A percentile compares a stretch with the other conserved stretches of the same genome.
Evolutionary conservation across 2,329 filamentous ascomycete genomes (phyloP).

Genomic region (Beauveria sp.): DNA sequence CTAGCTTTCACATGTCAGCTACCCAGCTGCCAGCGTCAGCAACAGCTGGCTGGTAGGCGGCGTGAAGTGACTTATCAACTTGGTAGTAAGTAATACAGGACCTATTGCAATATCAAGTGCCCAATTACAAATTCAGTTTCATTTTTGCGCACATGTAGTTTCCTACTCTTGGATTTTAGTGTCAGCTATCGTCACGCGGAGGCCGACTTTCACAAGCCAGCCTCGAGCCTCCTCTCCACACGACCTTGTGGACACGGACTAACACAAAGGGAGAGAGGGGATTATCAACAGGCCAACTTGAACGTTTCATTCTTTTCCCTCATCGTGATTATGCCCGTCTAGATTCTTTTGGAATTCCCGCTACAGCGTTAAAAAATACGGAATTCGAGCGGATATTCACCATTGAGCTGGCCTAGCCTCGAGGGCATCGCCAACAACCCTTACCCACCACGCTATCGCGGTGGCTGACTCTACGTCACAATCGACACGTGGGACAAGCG

Average conservation of each 20-base stretch:
- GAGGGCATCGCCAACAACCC: neutral
- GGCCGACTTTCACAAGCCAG: constrained; percentile 4
- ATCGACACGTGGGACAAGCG: constrained; percentile 1
- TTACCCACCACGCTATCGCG: neutral
- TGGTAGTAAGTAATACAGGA: neutral
- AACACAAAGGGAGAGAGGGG: neutral
- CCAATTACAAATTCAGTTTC: neutral
- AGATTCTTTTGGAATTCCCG: too few species aligned
- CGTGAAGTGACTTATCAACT: neutral
- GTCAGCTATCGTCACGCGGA: neutral
- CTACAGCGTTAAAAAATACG: too few species aligned
- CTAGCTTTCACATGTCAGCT: neutral
- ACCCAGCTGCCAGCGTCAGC: neutral
- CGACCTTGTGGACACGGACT: neutral
- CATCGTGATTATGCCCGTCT: too few species aligned
- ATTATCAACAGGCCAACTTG: neutral
- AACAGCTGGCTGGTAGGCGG: neutral
- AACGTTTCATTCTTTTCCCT: neutral
- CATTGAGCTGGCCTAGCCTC: neutral
- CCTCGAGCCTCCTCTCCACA: neutral
- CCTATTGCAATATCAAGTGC: neutral
- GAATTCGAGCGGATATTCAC: neutral
- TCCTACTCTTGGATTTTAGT: neutral
- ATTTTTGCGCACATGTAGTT: neutral
- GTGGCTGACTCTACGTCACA: constrained; percentile 1